Evolutionary conservation across 768 basidiomycete genomes (phyloP).

Genomic region (Tulasnella sp.): DNA sequence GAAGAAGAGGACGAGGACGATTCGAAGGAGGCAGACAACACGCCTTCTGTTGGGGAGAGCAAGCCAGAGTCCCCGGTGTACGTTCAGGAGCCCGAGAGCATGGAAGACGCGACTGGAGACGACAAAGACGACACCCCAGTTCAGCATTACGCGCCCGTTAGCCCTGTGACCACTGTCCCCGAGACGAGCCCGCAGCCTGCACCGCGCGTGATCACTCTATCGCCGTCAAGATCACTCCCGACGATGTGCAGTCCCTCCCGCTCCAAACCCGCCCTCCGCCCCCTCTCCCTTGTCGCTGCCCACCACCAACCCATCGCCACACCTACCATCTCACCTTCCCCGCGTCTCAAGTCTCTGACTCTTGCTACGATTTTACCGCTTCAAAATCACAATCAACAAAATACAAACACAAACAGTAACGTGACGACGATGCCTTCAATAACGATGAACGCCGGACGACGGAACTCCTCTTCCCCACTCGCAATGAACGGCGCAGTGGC

Average conservation of each 20-base stretch:
- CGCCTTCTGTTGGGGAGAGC: not conserved
- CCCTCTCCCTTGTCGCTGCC: slow-evolving; percentile 17
- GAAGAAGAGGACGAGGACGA: slow-evolving; percentile 46
- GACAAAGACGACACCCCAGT: slow-evolving; percentile 27
- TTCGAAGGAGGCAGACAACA: not conserved
- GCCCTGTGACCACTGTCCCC: too few species aligned
- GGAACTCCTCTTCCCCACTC: not conserved
- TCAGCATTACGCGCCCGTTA: too few species aligned
- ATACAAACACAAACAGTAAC: slow-evolving; percentile 17
- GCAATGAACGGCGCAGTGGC: not conserved
- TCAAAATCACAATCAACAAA: slow-evolving; percentile 16
- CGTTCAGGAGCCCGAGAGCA: slow-evolving; percentile 20
- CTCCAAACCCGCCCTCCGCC: slow-evolving; percentile 9
- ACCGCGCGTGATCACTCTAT: slow-evolving; percentile 49
- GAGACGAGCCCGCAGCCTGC: slow-evolving; percentile 59
- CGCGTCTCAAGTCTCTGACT: slow-evolving; percentile 42
- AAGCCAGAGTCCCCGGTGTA: not conserved
- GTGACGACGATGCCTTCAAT: not conserved
- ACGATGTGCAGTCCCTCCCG: slow-evolving; percentile 17
- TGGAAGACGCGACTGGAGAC: slow-evolving; percentile 44
- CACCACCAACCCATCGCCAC: slow-evolving; percentile 34
- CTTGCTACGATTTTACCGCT: slow-evolving; percentile 27
- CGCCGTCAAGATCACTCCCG: slow-evolving; percentile 30
- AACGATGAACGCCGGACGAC: not conserved
- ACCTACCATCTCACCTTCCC: slow-evolving; percentile 39